These are phyloP conservation scores for Gynostemma pentaphyllum DNA, from an alignment of 306 rosid species.

Conservation along the genomic window DNA sequence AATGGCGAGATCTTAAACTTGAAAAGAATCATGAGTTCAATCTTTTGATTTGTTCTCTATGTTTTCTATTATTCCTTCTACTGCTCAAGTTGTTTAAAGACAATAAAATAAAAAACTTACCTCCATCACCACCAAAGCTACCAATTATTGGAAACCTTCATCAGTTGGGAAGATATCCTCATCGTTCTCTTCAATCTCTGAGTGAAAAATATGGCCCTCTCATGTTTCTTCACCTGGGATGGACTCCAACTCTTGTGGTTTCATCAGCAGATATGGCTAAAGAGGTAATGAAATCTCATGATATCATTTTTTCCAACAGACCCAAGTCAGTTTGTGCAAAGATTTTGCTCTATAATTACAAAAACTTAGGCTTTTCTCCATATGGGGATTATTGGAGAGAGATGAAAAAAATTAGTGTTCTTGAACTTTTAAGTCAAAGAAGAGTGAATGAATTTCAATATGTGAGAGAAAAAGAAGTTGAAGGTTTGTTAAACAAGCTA, in stretches of 20 bases:
- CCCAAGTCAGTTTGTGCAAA: not conserved
- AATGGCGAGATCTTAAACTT: not conserved
- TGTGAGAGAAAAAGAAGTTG: conserved; percentile 10
- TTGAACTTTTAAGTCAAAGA: conserved; percentile 4
- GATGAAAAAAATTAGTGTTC: not conserved
- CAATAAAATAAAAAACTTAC: not conserved
- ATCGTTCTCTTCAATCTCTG: conserved; percentile 14
- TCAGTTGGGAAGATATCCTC: conserved; percentile 12
- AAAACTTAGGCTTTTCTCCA: not conserved
- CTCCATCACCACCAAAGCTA: conserved; percentile 3
- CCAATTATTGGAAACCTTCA: conserved; percentile 16
- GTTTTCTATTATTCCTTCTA: not conserved
- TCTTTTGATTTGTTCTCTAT: not conserved
- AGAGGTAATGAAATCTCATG: conserved; percentile 19
- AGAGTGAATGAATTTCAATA: not conserved
- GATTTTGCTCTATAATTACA: conserved; percentile 14
- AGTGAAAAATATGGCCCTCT: not conserved
- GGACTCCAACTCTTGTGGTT: conserved; percentile 9
- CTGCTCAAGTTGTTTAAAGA: not conserved
- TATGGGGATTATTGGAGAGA: conserved; percentile 18
- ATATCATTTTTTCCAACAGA: conserved; percentile 10
- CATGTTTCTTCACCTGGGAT: conserved; percentile 1
- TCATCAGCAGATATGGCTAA: conserved; percentile 20
- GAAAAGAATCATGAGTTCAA: conserved; percentile 7
- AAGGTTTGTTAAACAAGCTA: not conserved